Evolutionary conservation across 1,284 basidiomycete species (phyloP).

Genomic region (Coniferiporia weirii): DNA sequence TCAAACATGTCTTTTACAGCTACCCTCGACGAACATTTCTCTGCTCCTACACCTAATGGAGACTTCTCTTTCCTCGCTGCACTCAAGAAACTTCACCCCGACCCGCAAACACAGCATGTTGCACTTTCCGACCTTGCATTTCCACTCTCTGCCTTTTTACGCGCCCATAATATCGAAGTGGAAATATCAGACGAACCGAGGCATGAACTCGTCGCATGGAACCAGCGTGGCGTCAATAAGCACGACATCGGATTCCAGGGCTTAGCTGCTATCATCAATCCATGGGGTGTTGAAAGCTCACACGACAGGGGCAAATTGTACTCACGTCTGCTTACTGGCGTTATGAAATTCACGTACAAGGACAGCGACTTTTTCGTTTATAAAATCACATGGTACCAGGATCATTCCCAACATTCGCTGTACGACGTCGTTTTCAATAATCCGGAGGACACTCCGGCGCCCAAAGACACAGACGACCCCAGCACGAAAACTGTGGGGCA

Average conservation of each 20-base stretch:
- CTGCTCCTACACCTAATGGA: not conserved
- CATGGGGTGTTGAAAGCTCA: not conserved
- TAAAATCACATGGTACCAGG: conserved; percentile 21
- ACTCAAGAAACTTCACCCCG: not conserved
- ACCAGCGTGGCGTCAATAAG: not conserved
- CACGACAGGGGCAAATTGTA: not conserved
- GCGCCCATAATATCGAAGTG: conserved; percentile 7
- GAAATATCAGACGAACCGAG: conserved; percentile 15
- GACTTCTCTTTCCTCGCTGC: not conserved
- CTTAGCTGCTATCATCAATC: not conserved
- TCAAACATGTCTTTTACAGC: not conserved
- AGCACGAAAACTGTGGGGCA: conserved; percentile 19
- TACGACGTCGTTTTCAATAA: conserved; percentile 23
- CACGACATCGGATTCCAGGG: no score
- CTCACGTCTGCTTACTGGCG: conserved; percentile 16
- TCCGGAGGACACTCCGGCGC: not conserved
- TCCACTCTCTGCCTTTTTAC: conserved; percentile 21
- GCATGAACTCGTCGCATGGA: conserved; percentile 11
- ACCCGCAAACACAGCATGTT: conserved; percentile 11
- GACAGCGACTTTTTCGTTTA: conserved; percentile 21
- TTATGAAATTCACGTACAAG: conserved; percentile 20
- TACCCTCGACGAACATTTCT: conserved; percentile 5
- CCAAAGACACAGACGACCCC: conserved; percentile 12
- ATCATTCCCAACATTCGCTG: conserved; percentile 8
- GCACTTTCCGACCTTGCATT: conserved; percentile 20